These are phyloP conservation scores for Tillandsia leiboldiana DNA, from an alignment of 176 grass and related monocot genomes.

Conservation along the genomic window DNA sequence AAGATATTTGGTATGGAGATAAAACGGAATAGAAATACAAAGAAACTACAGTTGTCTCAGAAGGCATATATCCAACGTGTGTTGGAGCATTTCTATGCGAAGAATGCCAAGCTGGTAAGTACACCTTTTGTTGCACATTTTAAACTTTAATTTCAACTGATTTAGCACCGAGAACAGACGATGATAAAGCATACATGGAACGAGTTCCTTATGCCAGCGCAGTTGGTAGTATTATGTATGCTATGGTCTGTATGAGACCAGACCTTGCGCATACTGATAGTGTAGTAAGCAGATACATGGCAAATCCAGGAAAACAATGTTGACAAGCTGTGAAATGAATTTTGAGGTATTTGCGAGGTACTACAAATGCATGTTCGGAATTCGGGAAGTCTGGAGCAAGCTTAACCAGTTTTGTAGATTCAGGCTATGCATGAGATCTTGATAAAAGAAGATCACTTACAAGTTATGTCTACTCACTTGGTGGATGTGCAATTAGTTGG, in stretches of 20 bases:
- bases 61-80: conserved; percentile 11
- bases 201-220: not conserved
- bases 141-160: conserved; percentile 3
- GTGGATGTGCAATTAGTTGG: not conserved
- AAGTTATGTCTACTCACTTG: not conserved
- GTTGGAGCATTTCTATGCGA: not conserved
- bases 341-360: not conserved
- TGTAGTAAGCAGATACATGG: conserved; percentile 4
- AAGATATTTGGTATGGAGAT: conserved; percentile 3
- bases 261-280: not conserved
- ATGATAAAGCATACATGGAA: not conserved
- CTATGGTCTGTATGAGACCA: conserved; percentile 1
- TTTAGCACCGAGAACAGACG: not conserved
- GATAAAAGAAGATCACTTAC: not conserved
- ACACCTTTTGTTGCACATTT: conserved; percentile 10
- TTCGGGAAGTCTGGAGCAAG: not conserved
- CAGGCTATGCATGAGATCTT: not conserved
- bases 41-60: conserved; percentile 12
- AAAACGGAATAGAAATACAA: not conserved
- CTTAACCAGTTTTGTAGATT: not conserved
- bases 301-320: conserved; percentile 1
- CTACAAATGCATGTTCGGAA: not conserved
- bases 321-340: conserved; percentile 1
- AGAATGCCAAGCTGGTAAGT: not conserved
- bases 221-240: conserved; percentile 15